Percentiles rank a stretch among this genome's conserved stretches.
Evolutionary conservation across 805 yeast species (phyloP).

Genomic region (Brettanomyces naardenensis): DNA sequence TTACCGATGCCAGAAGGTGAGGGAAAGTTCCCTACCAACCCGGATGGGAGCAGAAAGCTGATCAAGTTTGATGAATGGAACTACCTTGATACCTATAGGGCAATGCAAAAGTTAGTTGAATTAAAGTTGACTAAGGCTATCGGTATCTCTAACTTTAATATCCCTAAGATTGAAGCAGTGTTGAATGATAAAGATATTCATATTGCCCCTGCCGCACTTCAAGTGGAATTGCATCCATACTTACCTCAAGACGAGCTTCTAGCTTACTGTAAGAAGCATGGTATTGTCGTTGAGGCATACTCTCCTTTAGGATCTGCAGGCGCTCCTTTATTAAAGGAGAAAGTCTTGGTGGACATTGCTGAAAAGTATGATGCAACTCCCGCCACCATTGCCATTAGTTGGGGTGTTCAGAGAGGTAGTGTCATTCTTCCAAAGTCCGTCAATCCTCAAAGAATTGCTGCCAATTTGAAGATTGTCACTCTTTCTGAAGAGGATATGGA

Average conservation of each 20-base stretch:
- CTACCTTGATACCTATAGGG: constrained; percentile 56
- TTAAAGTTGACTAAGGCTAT: constrained; percentile 53
- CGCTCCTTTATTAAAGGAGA: constrained; percentile 44
- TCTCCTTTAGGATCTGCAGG: constrained; percentile 66
- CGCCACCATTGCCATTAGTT: constrained; percentile 46
- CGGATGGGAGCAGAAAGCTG: constrained; percentile 28
- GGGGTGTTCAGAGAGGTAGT: constrained; percentile 50
- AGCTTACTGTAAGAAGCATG: constrained; percentile 42
- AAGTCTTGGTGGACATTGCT: constrained; percentile 36
- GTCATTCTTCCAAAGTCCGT: constrained; percentile 32
- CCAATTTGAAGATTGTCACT: constrained; percentile 28
- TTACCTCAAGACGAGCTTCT: constrained; percentile 58
- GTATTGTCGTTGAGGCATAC: constrained; percentile 63
- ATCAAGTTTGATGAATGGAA: constrained; percentile 22
- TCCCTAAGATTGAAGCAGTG: constrained; percentile 43
- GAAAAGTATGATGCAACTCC: constrained; percentile 35
- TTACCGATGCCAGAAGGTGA: constrained; percentile 32
- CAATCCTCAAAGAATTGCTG: constrained; percentile 23
- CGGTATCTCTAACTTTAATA: constrained; percentile 74
- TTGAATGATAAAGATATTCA: constrained; percentile 39
- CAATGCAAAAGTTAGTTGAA: constrained; percentile 50
- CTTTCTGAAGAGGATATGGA: constrained; percentile 31
- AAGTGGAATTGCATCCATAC: constrained; percentile 70
- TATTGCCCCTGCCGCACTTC: constrained; percentile 62
- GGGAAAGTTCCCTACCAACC: constrained; percentile 29